phyloP scores from a whole-genome alignment of 176 grass and related monocot genomes.

The Bromus sterilis region DNA sequence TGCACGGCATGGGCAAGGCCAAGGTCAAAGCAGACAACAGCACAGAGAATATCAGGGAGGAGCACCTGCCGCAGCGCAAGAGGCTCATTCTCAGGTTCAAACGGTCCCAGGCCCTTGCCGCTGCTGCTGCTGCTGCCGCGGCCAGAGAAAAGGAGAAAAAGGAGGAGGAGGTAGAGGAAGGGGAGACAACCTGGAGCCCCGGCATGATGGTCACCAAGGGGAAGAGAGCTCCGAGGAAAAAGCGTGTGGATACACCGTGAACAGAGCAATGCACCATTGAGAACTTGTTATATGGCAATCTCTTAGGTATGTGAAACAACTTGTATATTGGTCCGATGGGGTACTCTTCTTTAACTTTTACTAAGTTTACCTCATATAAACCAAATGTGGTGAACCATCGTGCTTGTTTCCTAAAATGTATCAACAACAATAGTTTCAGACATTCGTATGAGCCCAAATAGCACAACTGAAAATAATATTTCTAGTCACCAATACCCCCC shows the following conservation, averaged over 20 bases:
- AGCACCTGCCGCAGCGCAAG: conserved; percentile 29
- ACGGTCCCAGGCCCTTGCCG: neutral
- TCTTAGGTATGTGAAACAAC: neutral
- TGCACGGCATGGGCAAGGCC: neutral
- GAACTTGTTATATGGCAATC: neutral
- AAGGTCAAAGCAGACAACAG: neutral
- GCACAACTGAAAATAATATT: too few species aligned
- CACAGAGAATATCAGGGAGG: neutral
- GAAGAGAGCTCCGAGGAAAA: neutral
- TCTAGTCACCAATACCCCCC: too few species aligned
- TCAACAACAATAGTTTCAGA: neutral
- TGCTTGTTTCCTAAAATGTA: neutral
- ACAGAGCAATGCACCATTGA: neutral
- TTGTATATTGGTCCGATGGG: neutral
- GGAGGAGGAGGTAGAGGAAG: neutral
- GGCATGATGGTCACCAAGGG: neutral
- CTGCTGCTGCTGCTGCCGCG: neutral
- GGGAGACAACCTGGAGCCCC: neutral
- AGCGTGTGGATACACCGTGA: neutral
- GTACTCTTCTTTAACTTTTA: neutral
- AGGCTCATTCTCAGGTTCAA: neutral
- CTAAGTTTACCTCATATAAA: neutral
- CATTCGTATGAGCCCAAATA: too few species aligned
- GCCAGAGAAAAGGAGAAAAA: neutral
- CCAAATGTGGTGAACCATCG: neutral